Percentiles rank a stretch among this genome's conserved stretches.
phyloP scores from a whole-genome alignment of 2,329 filamentous ascomycete species.

The Colletotrichum liriopes region DNA sequence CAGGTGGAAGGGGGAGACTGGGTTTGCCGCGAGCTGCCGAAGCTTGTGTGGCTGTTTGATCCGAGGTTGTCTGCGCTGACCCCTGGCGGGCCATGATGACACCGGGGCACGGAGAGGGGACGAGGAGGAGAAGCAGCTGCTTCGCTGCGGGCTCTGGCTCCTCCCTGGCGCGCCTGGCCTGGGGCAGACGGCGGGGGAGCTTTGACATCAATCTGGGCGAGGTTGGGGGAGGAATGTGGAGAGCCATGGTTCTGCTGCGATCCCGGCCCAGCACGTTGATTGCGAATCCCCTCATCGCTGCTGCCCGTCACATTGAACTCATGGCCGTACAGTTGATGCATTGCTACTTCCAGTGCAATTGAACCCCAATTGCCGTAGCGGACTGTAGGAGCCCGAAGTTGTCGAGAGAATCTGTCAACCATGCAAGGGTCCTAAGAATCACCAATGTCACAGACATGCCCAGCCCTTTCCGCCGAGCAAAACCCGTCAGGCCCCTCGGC shows the following conservation, averaged over 20 bases:
- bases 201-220: constrained; percentile 23
- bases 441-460: neutral
- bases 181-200: constrained; percentile 40
- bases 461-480: constrained; percentile 8
- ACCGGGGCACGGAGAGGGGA: constrained; percentile 6
- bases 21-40: constrained; percentile 43
- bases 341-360: neutral
- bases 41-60: constrained; percentile 43
- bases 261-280: constrained; percentile 2
- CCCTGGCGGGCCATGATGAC: constrained; percentile 40
- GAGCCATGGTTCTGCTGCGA: constrained; percentile 27
- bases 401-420: neutral
- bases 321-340: neutral
- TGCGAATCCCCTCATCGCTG: neutral
- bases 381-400: neutral
- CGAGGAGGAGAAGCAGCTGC: constrained; percentile 6
- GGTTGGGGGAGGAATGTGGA: constrained; percentile 36
- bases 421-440: neutral
- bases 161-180: constrained; percentile 10
- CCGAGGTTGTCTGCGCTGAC: constrained; percentile 44
- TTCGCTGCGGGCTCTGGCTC: neutral
- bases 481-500: constrained; percentile 31
- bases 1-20: constrained; percentile 26
- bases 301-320: neutral
- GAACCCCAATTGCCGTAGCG: neutral